Percentiles rank a stretch among this genome's conserved stretches.
Evolutionary conservation across 2,329 filamentous ascomycete species (phyloP).

Genomic region (Fusarium siculi): DNA sequence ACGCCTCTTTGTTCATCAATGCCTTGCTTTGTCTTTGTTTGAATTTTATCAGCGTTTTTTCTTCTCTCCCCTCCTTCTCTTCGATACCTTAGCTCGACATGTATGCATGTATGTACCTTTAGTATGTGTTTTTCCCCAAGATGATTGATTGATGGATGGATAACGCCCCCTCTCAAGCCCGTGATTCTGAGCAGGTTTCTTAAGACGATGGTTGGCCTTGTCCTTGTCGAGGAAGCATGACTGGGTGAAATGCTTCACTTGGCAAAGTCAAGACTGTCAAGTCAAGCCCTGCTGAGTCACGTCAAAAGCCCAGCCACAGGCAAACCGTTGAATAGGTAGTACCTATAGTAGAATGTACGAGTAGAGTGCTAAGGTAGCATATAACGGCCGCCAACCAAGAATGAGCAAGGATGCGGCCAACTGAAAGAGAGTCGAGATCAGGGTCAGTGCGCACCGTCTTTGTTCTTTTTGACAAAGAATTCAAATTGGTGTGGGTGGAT

Average conservation of each 20-base stretch:
- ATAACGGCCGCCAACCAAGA: conserved; percentile 10
- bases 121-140: background rate
- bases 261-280: conserved; percentile 1
- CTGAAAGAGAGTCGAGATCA: background rate
- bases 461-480: background rate
- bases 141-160: conserved; percentile 9
- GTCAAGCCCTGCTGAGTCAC: background rate
- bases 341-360: background rate
- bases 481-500: conserved; percentile 16
- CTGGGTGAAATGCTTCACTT: conserved; percentile 27
- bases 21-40: background rate
- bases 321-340: conserved; percentile 10
- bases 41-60: background rate
- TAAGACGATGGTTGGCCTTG: conserved; percentile 17
- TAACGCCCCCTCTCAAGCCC: conserved; percentile 5
- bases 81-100: background rate
- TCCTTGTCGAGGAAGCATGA: background rate
- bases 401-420: background rate
- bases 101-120: background rate
- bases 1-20: conserved; percentile 8
- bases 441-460: background rate
- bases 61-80: background rate
- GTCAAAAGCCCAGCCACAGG: background rate
- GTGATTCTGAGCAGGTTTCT: conserved; percentile 19
- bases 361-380: background rate